Base-by-base conservation (phyloP, 2,329 filamentous ascomycete species). In the Exophiala aquamarina region DNA sequence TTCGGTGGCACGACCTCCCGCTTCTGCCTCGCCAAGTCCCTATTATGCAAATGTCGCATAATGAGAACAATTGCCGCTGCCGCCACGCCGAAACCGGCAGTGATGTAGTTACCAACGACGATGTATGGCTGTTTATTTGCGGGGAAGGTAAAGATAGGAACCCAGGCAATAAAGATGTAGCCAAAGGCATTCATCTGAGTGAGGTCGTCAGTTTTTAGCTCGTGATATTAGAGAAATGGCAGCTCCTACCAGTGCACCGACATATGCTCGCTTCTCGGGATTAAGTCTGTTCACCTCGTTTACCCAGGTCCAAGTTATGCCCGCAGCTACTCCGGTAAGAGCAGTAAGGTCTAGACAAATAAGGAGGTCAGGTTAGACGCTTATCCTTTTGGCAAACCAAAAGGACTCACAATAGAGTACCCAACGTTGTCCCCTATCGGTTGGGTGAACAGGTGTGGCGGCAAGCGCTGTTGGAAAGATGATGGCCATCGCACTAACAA, bases 121-220 rank as follows among this genome's bases (percentile, higher is more conserved):
- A 41, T 41, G 13, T 41, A 41, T n/a, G 39, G 39, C 15, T 41
- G 39, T 23, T 41, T 41, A 23, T 41, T 41, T 20, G 39, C 39
- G 2, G 39, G 39, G 26, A 41, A 41, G 4, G 39, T 41, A 23
- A 41, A 41, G n/a, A 41, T 41, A 7, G 39, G 39, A 2, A 41
- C 39, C 39, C 39, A 41, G 26, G 39, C 39, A 15, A 23, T 41
- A 23, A 41, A 41, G 26, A 41, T 41, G 14, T 41, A 41, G 3
- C 19, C 39, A 15, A 41, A 41, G 4, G 39, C 39, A 17, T 41
- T 41, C 39, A 41, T 41, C 39, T 41, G 37, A n/a, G 28, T 14
- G 20, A 14, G 14, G 13, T 9, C 8, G 32, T 35, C 18, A 35
- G 32, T 15, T 35, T 9, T 8, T 14, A 14, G 32, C 8, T 17